These are phyloP conservation scores for Colletotrichum gloeosporioides DNA, from an alignment of 2,329 filamentous ascomycete species.

Conservation along the genomic window DNA sequence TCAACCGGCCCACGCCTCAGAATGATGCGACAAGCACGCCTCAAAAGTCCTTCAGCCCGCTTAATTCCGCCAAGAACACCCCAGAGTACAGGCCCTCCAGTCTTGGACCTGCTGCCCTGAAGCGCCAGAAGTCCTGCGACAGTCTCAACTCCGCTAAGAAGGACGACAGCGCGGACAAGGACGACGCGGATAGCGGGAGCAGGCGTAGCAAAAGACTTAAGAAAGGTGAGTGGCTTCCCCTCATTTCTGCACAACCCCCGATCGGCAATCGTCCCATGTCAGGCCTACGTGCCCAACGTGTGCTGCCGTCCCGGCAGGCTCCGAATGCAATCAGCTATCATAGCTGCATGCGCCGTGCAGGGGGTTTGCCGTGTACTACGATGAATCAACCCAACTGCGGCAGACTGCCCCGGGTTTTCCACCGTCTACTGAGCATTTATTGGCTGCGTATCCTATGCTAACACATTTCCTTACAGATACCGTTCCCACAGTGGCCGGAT, in stretches of 20 bases:
- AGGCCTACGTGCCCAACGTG: neutral
- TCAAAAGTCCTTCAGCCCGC: conserved; percentile 66
- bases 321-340: neutral
- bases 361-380: conserved; percentile 23
- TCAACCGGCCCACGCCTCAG: conserved; percentile 55
- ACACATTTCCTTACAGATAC: conserved; percentile 50
- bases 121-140: conserved; percentile 75
- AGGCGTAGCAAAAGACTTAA: conserved; percentile 92
- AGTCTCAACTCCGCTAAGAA: conserved; percentile 54
- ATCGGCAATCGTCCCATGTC: conserved; percentile 4
- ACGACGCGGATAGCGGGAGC: conserved; percentile 64
- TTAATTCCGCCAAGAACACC: conserved; percentile 67
- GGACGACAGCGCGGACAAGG: conserved; percentile 53
- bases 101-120: conserved; percentile 65
- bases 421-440: neutral
- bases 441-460: conserved; percentile 13
- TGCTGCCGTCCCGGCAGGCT: neutral
- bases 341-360: conserved; percentile 14
- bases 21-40: conserved; percentile 63
- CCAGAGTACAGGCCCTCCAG: conserved; percentile 66
- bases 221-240: conserved; percentile 55
- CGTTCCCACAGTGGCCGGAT: conserved; percentile 88
- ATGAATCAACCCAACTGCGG: neutral
- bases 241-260: neutral
- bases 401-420: neutral